A percentile compares a stretch with the other conserved stretches of the same genome.
phyloP scores from a whole-genome alignment of 2,329 filamentous ascomycete genomes.

The Magnaporthiopsis poae region DNA sequence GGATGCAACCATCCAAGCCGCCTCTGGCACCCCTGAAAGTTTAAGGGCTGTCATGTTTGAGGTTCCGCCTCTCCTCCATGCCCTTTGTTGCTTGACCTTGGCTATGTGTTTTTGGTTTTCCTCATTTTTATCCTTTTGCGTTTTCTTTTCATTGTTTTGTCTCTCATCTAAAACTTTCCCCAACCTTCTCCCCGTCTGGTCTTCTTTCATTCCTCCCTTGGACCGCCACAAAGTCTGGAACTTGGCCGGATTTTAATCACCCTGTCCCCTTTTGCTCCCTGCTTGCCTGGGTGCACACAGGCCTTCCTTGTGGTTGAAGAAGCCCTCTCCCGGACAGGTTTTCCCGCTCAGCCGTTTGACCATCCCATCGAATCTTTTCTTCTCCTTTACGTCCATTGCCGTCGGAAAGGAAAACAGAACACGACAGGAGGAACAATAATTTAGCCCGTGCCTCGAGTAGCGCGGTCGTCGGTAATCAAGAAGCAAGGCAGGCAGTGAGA shows the following conservation, averaged over 20 bases:
- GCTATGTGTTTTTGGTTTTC: not conserved
- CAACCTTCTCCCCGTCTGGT: not conserved
- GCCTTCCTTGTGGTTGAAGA: not conserved
- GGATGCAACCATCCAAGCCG: not conserved
- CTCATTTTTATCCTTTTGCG: not conserved
- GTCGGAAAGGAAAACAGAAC: not conserved
- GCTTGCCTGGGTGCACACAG: not conserved
- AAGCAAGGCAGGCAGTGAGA: not conserved
- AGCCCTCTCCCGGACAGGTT: not conserved
- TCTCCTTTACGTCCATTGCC: not conserved
- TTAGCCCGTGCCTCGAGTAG: too few species aligned
- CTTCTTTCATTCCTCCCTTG: not conserved
- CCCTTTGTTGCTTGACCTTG: not conserved
- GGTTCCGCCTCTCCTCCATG: not conserved
- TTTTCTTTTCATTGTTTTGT: not conserved
- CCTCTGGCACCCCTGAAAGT: conserved; percentile 4
- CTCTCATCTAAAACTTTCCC: not conserved
- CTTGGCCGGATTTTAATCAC: not conserved
- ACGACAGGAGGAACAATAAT: not conserved
- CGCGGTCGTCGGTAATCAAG: not conserved
- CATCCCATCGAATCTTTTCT: not conserved
- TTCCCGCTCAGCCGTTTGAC: not conserved
- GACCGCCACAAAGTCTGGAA: not conserved
- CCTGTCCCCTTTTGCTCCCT: not conserved
- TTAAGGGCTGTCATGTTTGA: conserved; percentile 2